phyloP scores from a whole-genome alignment of 192 early-diverging fungal genomes.

The Chytriomyces hyalinus region DNA sequence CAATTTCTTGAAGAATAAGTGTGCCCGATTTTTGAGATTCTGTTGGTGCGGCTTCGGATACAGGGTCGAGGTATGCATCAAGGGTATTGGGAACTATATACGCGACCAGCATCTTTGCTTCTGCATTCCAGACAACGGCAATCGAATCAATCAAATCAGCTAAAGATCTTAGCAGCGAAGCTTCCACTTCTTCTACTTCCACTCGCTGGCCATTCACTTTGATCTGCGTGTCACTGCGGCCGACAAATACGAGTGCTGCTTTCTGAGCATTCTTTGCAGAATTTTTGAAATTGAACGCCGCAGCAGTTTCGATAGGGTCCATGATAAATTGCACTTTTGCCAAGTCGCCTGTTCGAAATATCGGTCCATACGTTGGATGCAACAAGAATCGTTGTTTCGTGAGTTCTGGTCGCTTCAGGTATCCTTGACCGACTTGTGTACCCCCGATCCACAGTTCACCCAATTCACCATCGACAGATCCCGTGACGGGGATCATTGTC shows the following conservation, averaged over 20 bases:
- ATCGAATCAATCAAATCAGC: neutral
- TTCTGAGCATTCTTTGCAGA: neutral
- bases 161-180: neutral
- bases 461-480: neutral
- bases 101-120: conserved; percentile 7
- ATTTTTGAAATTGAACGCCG: neutral
- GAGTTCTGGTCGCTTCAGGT: conserved; percentile 30
- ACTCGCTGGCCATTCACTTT: conserved; percentile 36
- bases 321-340: neutral
- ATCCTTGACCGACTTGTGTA: conserved; percentile 35
- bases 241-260: conserved; percentile 23
- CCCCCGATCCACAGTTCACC: conserved; percentile 40
- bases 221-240: conserved; percentile 34
- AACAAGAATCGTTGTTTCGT: conserved; percentile 24
- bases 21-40: neutral
- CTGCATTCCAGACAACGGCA: conserved; percentile 25
- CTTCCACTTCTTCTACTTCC: conserved; percentile 37
- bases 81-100: conserved; percentile 18
- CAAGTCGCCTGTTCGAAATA: conserved; percentile 35
- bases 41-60: neutral
- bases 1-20: conserved; percentile 5
- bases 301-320: neutral
- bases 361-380: conserved; percentile 11
- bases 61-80: neutral
- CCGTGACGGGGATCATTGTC: conserved; percentile 4